These are phyloP conservation scores for Verruconis gallopava DNA, from an alignment of 2,329 filamentous ascomycete species.

Conservation along the genomic window DNA sequence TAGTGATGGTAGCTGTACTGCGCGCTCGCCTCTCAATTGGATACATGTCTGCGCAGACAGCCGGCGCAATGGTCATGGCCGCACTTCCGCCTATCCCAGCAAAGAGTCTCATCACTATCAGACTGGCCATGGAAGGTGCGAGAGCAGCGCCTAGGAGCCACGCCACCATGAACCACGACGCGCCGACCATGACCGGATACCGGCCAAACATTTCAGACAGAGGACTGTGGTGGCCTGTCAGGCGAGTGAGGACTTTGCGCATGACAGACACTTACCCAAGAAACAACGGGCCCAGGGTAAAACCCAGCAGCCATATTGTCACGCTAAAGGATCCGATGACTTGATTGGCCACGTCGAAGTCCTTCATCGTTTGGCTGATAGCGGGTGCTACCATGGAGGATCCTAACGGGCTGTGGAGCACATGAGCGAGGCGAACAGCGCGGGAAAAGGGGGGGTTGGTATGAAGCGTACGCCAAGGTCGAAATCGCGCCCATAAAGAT, in stretches of 20 bases:
- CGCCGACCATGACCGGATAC: not conserved
- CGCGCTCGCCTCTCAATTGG: constrained; percentile 1
- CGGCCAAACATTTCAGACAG: constrained; percentile 11
- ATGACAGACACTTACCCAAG: not conserved
- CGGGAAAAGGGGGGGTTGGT: not conserved
- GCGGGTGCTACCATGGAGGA: constrained; percentile 24
- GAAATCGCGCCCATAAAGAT: constrained; percentile 4
- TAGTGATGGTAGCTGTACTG: not conserved
- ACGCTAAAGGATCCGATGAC: constrained; percentile 21
- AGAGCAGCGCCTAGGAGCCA: constrained; percentile 9
- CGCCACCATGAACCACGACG: constrained; percentile 6
- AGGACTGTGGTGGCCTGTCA: constrained; percentile 5
- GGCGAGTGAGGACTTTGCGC: not conserved
- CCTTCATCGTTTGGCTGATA: constrained; percentile 19
- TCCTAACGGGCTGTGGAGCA: constrained; percentile 17
- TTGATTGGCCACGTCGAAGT: constrained; percentile 21
- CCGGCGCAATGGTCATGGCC: constrained; percentile 8
- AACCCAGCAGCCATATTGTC: constrained; percentile 24
- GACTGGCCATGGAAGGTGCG: constrained; percentile 2
- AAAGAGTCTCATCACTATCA: constrained; percentile 9
- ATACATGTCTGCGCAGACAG: constrained; percentile 9
- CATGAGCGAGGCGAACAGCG: not conserved
- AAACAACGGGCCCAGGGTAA: constrained; percentile 13
- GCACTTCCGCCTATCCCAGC: constrained; percentile 8
- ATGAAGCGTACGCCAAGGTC: constrained; percentile 3